Conservation (phyloP, 805 yeast genomes). For the Candida nanaspora region DNA sequence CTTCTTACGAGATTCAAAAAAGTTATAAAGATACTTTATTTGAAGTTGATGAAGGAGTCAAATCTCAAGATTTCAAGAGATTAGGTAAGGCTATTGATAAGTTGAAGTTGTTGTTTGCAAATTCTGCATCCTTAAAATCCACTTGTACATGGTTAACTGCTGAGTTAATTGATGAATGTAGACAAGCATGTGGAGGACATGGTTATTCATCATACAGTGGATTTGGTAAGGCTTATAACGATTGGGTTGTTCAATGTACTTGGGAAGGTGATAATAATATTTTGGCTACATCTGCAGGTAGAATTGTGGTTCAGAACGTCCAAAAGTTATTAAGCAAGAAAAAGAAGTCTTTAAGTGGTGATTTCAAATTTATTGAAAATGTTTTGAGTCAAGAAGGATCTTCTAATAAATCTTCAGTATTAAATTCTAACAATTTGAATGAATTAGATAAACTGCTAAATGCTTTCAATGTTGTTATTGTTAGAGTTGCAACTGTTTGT, state of each 20-base stretch:
- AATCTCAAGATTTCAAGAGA: conserved; percentile 37
- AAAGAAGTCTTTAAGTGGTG: conserved; percentile 29
- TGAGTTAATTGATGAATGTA: conserved; percentile 74
- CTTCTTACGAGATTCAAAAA: conserved; percentile 52
- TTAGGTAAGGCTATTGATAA: conserved; percentile 44
- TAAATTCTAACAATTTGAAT: conserved; percentile 21
- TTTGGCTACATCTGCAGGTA: conserved; percentile 76
- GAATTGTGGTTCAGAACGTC: conserved; percentile 55
- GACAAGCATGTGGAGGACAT: conserved; percentile 95
- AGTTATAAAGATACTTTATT: conserved; percentile 44
- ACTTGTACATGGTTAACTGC: conserved; percentile 84
- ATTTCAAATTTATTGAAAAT: conserved; percentile 30
- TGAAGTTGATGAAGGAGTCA: conserved; percentile 48
- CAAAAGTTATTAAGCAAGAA: conserved; percentile 30
- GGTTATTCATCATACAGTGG: conserved; percentile 93
- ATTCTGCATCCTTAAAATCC: conserved; percentile 84
- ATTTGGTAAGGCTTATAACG: conserved; percentile 80
- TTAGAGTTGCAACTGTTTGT: conserved; percentile 30
- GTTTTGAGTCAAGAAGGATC: conserved; percentile 14
- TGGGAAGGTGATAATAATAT: conserved; percentile 98
- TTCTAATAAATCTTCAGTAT: conserved; percentile 23
- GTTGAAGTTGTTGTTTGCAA: conserved; percentile 72
- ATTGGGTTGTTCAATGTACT: conserved; percentile 97
- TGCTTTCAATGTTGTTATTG: conserved; percentile 34
- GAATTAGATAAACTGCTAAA: conserved; percentile 25